Conservation (phyloP, 805 yeast genomes). For the Sugiyamaella valdiviana region DNA sequence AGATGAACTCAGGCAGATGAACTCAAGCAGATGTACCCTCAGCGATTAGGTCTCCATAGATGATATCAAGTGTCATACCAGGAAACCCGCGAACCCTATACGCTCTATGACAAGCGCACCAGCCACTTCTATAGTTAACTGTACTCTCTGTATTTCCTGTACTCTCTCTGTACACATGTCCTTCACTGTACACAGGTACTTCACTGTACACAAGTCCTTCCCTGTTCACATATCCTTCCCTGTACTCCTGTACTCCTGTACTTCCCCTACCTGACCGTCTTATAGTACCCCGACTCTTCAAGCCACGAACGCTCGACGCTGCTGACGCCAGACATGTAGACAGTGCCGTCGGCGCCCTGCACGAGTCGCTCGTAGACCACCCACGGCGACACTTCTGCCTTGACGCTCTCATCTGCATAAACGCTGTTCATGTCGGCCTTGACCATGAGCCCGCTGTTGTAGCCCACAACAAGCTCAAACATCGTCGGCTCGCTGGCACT, state of each 20-base stretch:
- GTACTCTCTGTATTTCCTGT: too few relatives aligned
- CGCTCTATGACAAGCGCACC: too few relatives aligned
- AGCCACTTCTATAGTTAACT: too few relatives aligned
- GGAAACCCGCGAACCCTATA: too few relatives aligned
- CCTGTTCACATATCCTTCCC: neutral
- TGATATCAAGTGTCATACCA: too few relatives aligned
- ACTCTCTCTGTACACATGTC: too few relatives aligned
- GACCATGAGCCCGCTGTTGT: neutral
- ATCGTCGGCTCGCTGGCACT: neutral
- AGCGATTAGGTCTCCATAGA: too few relatives aligned
- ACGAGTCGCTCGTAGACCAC: slow-evolving; percentile 11
- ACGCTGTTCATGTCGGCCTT: slow-evolving; percentile 5
- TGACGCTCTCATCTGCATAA: slow-evolving; percentile 1
- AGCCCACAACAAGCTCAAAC: neutral
- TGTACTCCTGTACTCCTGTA: neutral
- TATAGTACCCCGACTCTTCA: slow-evolving; percentile 7
- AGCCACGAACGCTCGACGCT: slow-evolving; percentile 1
- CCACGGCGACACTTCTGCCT: slow-evolving; percentile 9
- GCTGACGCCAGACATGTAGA: slow-evolving; percentile 12
- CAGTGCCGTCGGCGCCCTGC: slow-evolving; percentile 7
- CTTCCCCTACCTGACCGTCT: neutral
- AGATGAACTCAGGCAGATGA: too few relatives aligned
- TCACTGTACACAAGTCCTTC: too few relatives aligned
- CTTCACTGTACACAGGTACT: too few relatives aligned
- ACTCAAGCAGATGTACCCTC: too few relatives aligned